phyloP scores from a whole-genome alignment of 441 rosid genomes.

The Hura crepitans region DNA sequence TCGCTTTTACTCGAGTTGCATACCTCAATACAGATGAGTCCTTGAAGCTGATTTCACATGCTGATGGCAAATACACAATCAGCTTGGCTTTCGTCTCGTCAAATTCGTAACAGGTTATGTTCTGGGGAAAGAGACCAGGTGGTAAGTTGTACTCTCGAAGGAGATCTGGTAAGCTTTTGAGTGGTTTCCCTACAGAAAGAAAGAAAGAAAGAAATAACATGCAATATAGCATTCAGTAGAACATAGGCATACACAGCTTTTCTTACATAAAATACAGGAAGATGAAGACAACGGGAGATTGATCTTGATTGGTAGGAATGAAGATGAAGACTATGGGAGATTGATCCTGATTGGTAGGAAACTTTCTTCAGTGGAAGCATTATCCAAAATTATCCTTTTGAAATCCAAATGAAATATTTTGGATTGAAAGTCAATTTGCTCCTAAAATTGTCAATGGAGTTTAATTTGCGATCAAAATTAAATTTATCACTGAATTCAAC shows the following conservation, averaged over 20 bases:
- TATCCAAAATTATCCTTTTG: neutral
- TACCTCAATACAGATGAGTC: slow-evolving; percentile 79
- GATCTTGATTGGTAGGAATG: neutral
- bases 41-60: slow-evolving; percentile 73
- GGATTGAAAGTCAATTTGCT: no score
- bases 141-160: slow-evolving; percentile 84
- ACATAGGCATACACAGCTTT: neutral
- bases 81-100: slow-evolving; percentile 78
- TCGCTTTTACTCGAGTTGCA: slow-evolving; percentile 77
- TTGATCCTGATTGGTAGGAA: no score
- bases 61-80: slow-evolving; percentile 63
- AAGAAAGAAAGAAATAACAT: neutral
- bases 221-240: neutral
- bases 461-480: neutral
- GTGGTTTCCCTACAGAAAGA: slow-evolving; percentile 50
- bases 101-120: slow-evolving; percentile 76
- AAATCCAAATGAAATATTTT: neutral
- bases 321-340: no score
- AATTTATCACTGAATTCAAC: no score
- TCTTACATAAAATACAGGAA: neutral
- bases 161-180: slow-evolving; percentile 67
- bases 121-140: slow-evolving; percentile 81
- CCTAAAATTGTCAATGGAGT: neutral
- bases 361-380: neutral
- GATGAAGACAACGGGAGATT: neutral